These are phyloP conservation scores for Fusarium sp. DNA, from an alignment of 2,329 filamentous ascomycete genomes.

Conservation along the genomic window DNA sequence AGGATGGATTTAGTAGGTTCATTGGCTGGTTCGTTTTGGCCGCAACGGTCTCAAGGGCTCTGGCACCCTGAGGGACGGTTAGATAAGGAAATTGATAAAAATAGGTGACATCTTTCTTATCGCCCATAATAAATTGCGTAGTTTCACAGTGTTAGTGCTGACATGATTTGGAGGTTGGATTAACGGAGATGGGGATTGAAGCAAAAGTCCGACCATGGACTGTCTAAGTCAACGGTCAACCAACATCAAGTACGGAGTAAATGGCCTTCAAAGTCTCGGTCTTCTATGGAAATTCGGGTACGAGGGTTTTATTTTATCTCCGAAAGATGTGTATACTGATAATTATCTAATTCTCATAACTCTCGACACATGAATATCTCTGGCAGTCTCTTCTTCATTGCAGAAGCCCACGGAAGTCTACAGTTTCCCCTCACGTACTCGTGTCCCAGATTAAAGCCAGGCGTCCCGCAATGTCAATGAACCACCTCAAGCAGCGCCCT, in stretches of 20 bases:
- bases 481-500: background rate
- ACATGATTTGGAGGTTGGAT: background rate
- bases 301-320: background rate
- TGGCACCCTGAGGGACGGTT: background rate
- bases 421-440: too few relatives aligned
- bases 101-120: background rate
- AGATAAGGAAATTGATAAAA: background rate
- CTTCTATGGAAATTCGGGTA: background rate
- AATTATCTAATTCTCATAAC: background rate
- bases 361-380: background rate
- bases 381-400: background rate
- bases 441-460: background rate
- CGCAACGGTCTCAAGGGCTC: background rate
- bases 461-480: constrained; percentile 8
- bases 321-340: background rate
- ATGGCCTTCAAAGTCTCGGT: background rate
- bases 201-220: constrained; percentile 14
- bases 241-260: background rate
- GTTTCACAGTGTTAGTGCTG: background rate
- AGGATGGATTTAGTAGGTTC: too few relatives aligned
- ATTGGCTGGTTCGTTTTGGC: background rate
- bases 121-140: background rate
- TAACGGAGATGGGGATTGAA: background rate
- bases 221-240: background rate
- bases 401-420: background rate